Conservation (phyloP, 192 early-diverging fungal genomes). For the Coemansia reversa region DNA sequence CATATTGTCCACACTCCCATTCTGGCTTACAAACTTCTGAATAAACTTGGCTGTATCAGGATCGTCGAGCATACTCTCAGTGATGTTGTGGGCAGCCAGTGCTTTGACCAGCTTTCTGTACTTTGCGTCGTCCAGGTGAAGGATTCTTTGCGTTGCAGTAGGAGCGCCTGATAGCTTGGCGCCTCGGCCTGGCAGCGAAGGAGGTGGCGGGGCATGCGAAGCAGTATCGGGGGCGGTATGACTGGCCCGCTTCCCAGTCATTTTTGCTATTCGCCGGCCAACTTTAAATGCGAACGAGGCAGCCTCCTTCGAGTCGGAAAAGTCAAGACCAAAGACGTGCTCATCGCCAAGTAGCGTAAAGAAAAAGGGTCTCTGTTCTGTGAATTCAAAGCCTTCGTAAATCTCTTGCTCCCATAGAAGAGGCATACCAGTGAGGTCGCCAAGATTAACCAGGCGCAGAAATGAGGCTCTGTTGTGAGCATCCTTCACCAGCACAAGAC, state of each 20-base stretch:
- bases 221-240: slow-evolving; percentile 17
- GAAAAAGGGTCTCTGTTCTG: slow-evolving; percentile 63
- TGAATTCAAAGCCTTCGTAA: slow-evolving; percentile 69
- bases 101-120: slow-evolving; percentile 71
- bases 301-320: slow-evolving; percentile 68
- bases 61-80: slow-evolving; percentile 61
- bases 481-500: slow-evolving; percentile 66
- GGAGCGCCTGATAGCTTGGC: slow-evolving; percentile 19
- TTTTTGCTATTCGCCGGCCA: slow-evolving; percentile 18
- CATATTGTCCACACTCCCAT: slow-evolving; percentile 60
- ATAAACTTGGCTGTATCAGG: slow-evolving; percentile 68
- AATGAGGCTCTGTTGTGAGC: slow-evolving; percentile 64
- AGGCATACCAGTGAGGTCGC: slow-evolving; percentile 48
- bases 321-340: slow-evolving; percentile 68
- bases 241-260: slow-evolving; percentile 21
- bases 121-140: slow-evolving; percentile 67
- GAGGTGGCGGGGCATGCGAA: slow-evolving; percentile 5
- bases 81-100: slow-evolving; percentile 66
- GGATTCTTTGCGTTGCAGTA: slow-evolving; percentile 65
- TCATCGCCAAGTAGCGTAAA: slow-evolving; percentile 70
- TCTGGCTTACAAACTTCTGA: slow-evolving; percentile 64
- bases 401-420: slow-evolving; percentile 82
- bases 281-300: slow-evolving; percentile 66
- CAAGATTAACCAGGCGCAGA: slow-evolving; percentile 69
- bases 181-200: slow-evolving; percentile 2